Evolutionary conservation across 306 rosid species (phyloP), one percentile per base, ranked within the genome.

Genomic region (Abrus pulchellus): DNA sequence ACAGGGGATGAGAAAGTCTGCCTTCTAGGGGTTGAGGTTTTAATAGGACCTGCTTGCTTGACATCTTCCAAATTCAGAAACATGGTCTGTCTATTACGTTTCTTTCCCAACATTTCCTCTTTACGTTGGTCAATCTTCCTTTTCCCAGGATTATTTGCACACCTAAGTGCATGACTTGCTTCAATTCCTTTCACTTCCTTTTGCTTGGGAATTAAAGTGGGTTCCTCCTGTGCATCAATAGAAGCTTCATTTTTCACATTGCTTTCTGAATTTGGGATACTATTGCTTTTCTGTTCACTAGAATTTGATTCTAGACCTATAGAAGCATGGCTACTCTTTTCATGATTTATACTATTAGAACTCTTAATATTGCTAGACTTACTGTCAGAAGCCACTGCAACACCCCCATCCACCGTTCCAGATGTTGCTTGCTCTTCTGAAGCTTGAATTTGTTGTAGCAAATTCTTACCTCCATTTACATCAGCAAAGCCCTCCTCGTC

Each of bases 51-150:
- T 52, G 96, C 99, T 88, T 91, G 89, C 86, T 91, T 95, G 70
- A 93, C 99, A 82, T 95, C 99, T 84, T 95, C 99, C 83, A 95
- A 83, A 83, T 95, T 93, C 77, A 95, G 98, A 86, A 91, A 92
- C 94, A 95, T 81, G 55, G 97, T 95, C 88, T 91, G 97, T 71
- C 99, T 93, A 79, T 69, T 93, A 11, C 99, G 98, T 68, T 95
- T 95, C 94, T 91, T 95, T 72, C 99, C 99, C 79, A 93, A 83
- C 90, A 93, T 95, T 81, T 91, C 93, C 82, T 91, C 98, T 83
- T 87, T 89, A 10, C 85, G 92, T 29, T 91, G 98, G 77, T 93
- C 97, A 62, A 91, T 79, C 90, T 87, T 95, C 86, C 94, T 93
- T 88, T 93, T 95, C 65, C 90, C 93, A 52, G 82, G 89, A 87